A percentile compares a stretch with the other conserved stretches of the same genome.
phyloP scores from a whole-genome alignment of 768 basidiomycete species.

The Boletus speciosus region DNA sequence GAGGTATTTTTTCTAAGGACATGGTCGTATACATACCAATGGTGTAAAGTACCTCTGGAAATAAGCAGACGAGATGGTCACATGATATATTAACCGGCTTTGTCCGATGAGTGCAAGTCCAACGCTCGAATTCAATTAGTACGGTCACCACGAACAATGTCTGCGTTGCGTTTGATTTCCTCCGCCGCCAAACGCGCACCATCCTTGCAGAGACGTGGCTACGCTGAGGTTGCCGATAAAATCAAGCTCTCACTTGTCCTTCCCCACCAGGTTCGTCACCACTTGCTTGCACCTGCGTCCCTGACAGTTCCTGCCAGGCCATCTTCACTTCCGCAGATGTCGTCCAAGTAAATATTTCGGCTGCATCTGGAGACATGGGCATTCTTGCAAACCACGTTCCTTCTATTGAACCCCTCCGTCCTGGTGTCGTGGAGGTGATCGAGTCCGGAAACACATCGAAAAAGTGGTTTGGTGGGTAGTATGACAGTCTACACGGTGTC shows the following conservation, averaged over 20 bases:
- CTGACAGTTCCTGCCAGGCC: conserved; percentile 48
- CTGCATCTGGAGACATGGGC: conserved; percentile 97
- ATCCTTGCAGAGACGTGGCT: conserved; percentile 68
- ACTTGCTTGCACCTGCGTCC: background rate
- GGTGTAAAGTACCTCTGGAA: too few species aligned
- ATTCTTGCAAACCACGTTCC: conserved; percentile 98
- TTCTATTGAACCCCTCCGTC: conserved; percentile 91
- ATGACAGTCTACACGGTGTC: background rate
- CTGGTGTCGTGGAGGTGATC: conserved; percentile 93
- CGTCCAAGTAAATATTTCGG: conserved; percentile 92
- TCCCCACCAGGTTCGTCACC: conserved; percentile 81
- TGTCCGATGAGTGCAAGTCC: conserved; percentile 18
- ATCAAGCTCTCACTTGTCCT: conserved; percentile 90
- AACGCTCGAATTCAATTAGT: background rate
- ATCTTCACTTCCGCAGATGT: conserved; percentile 91
- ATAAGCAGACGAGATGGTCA: conserved; percentile 7
- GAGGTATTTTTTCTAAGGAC: background rate
- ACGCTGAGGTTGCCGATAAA: conserved; percentile 89
- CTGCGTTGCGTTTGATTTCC: conserved; percentile 68
- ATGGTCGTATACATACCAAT: background rate
- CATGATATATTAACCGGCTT: conserved; percentile 28
- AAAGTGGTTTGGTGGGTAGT: conserved; percentile 92
- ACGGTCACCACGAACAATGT: conserved; percentile 45
- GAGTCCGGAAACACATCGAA: conserved; percentile 74
- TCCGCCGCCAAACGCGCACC: conserved; percentile 61